phyloP scores from a whole-genome alignment of 1,139 yeast species.

The Kazachstania sp. region DNA sequence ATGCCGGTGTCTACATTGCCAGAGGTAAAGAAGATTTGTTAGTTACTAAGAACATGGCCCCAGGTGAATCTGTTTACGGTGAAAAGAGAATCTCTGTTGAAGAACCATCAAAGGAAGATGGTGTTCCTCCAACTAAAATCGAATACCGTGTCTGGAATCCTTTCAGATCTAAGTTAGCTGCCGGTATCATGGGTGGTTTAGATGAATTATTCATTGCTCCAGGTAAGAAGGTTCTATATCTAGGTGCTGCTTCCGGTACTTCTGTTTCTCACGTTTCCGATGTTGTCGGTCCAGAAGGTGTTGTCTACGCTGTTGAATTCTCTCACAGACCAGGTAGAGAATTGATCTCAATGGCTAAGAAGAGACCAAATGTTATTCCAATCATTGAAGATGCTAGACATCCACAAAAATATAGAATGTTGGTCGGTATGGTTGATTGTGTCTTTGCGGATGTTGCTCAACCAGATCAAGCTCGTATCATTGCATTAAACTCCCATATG shows the following conservation, averaged over 20 bases:
- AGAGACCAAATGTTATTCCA: constrained; percentile 98
- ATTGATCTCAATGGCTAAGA: constrained; percentile 98
- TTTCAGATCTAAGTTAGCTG: constrained; percentile 98
- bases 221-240: constrained; percentile 92
- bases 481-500: constrained; percentile 95
- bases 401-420: constrained; percentile 99
- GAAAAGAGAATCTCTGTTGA: constrained; percentile 94
- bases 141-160: constrained; percentile 99
- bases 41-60: constrained; percentile 93
- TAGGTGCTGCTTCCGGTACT: constrained; percentile 99
- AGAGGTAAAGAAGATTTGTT: constrained; percentile 98
- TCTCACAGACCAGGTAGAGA: constrained; percentile 99
- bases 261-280: constrained; percentile 98
- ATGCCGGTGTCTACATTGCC: constrained; percentile 96
- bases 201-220: constrained; percentile 97
- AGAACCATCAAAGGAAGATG: constrained; percentile 81
- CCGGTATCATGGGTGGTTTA: constrained; percentile 99
- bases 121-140: constrained; percentile 83
- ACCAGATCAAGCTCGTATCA: constrained; percentile 99
- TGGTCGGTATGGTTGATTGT: constrained; percentile 95
- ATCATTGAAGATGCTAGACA: constrained; percentile 99
- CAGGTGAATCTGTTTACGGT: constrained; percentile 97
- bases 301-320: constrained; percentile 97
- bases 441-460: constrained; percentile 99
- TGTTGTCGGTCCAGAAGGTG: constrained; percentile 97